Conservation (phyloP, 2,329 filamentous ascomycete species). For the Ceratocystis lukuohia region DNA sequence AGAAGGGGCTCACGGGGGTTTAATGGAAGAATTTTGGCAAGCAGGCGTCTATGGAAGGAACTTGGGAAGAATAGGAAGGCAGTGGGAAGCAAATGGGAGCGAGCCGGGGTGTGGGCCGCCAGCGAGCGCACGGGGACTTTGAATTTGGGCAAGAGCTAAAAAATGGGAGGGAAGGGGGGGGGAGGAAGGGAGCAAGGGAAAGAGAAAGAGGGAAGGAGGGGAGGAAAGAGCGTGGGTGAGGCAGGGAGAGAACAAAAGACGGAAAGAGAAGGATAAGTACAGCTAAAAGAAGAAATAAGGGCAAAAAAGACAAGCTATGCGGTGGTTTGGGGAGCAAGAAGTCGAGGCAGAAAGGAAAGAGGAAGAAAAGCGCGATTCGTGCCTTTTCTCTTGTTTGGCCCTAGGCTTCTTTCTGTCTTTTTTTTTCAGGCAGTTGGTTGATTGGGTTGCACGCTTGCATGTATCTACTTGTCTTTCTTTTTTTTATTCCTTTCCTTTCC, state of each 20-base stretch:
- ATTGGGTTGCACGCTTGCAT: background rate
- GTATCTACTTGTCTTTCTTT: background rate
- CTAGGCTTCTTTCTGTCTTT: background rate
- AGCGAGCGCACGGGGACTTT: constrained; percentile 13
- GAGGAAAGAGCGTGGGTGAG: background rate
- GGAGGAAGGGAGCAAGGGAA: background rate
- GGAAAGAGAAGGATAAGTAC: background rate
- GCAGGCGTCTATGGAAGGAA: constrained; percentile 3
- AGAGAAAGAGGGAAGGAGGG: background rate
- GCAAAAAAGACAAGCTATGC: background rate
- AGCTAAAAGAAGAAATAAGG: constrained; percentile 2
- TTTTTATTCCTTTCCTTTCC: background rate
- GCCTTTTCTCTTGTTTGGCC: background rate
- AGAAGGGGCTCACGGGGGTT: constrained; percentile 16
- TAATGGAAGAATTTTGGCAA: constrained; percentile 14
- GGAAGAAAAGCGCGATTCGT: background rate
- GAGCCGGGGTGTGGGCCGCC: constrained; percentile 8
- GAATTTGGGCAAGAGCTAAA: background rate
- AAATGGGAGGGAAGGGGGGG: background rate
- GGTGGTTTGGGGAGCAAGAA: background rate
- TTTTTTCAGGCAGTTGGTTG: background rate
- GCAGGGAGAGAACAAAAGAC: constrained; percentile 3
- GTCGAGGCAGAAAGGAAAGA: background rate
- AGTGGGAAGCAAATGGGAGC: background rate
- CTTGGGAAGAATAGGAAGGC: background rate